phyloP scores from a whole-genome alignment of 1,284 basidiomycete species.

The Fomitopsis pinicola region DNA sequence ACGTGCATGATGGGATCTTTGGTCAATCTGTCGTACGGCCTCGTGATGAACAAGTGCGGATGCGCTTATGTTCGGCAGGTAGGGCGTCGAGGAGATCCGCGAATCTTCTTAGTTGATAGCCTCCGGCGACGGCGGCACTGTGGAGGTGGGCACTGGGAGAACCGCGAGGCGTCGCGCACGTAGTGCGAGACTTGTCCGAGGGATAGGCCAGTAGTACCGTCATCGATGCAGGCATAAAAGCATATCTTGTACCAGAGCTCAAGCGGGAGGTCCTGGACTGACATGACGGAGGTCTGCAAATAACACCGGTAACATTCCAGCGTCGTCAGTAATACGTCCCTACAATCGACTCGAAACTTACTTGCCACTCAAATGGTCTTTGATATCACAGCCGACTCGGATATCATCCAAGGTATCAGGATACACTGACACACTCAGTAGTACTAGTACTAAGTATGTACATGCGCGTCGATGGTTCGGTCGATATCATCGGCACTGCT shows the following conservation, averaged over 20 bases:
- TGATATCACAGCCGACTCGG: too few species aligned
- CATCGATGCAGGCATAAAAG: constrained; percentile 4
- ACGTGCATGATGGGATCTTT: neutral
- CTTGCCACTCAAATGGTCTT: too few species aligned
- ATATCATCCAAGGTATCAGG: too few species aligned
- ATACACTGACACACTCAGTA: too few species aligned
- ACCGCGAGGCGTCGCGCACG: neutral
- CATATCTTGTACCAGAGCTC: constrained; percentile 3
- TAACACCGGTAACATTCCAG: neutral
- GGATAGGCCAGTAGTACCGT: constrained; percentile 1
- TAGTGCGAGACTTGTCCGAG: constrained; percentile 4
- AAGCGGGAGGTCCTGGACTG: neutral
- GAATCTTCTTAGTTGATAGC: neutral
- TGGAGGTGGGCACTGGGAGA: neutral
- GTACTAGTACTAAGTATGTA: too few species aligned
- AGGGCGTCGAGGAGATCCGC: neutral
- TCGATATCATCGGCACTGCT: too few species aligned
- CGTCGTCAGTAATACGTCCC: neutral
- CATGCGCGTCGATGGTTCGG: too few species aligned
- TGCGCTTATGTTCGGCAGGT: neutral
- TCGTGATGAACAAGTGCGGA: neutral
- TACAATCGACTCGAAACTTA: too few species aligned
- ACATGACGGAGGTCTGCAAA: neutral
- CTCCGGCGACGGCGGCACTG: neutral
- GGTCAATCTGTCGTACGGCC: neutral